Evolutionary conservation across 106 monocot genomes (phyloP), one percentile per base, ranked within the genome.

Genomic region (Allium sativum): DNA sequence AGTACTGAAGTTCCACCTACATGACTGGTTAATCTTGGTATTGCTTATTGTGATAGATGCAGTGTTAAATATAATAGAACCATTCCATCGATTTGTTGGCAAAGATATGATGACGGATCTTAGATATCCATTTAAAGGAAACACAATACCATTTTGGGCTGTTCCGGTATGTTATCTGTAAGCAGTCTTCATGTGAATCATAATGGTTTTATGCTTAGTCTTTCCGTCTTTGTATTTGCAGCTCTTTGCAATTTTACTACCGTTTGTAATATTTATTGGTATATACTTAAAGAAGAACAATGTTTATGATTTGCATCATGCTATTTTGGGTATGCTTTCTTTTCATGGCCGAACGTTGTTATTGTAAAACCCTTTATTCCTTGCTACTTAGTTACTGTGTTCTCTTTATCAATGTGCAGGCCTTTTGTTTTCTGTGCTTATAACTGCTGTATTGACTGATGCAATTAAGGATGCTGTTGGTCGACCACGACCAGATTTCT

Each of bases 381-480:
- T n/a, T n/a, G n/a, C n/a, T n/a, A n/a, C n/a, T n/a, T n/a, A n/a
- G n/a, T n/a, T n/a, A n/a, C n/a, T n/a, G n/a, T n/a, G n/a, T n/a
- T n/a, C n/a, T n/a, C n/a, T n/a, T n/a, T n/a, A n/a, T n/a, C n/a
- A n/a, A n/a, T 13, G 55, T 61, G 40, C 66, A 93, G 93, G 93
- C 7, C 65, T 93, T 67, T 64, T 93, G 40, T 93, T 64, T 79
- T 93, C 93, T n/a, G 84, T 80, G 59, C 84, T 93, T 77, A 79
- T 93, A 21, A 93, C 93, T 70, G 93, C 74, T 9, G 93, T 93
- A 10, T 72, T 93, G 64, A 93, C 93, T 0, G 93, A 93, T 80
- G 88, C 93, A 51, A 88, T 93, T 21, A 93, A 93, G 72, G 88
- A 85, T 82, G 93, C 75, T 70, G 88, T 88, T 68, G 93, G 93